Evolutionary conservation across 2,329 filamentous ascomycete genomes (phyloP).

Genomic region (Diplodia mutila): DNA sequence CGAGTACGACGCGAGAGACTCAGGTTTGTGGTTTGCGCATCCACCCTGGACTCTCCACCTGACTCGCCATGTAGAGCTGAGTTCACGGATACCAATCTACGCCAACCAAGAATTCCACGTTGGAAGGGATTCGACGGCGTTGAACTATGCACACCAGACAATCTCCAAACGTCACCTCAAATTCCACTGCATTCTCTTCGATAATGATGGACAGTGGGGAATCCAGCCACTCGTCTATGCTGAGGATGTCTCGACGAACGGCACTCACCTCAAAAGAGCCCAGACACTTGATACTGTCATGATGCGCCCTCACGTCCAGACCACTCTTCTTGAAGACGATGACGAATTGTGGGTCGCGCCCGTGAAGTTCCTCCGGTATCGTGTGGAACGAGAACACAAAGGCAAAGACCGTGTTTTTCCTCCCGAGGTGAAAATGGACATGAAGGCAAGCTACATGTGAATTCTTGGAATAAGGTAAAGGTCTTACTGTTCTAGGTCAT

Average conservation of each 20-base stretch:
- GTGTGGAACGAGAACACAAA: background rate
- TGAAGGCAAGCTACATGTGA: background rate
- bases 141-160: conserved; percentile 27
- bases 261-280: conserved; percentile 42
- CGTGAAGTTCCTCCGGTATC: conserved; percentile 36
- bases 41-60: background rate
- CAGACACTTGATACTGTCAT: conserved; percentile 29
- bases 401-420: background rate
- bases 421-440: background rate
- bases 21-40: background rate
- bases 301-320: conserved; percentile 39
- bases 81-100: conserved; percentile 28
- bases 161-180: conserved; percentile 53
- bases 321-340: conserved; percentile 49
- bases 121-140: conserved; percentile 35
- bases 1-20: conserved; percentile 18
- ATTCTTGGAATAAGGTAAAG: background rate
- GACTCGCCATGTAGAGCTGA: background rate
- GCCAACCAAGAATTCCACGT: conserved; percentile 43
- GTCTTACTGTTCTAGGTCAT: conserved; percentile 11
- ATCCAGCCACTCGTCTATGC: conserved; percentile 53
- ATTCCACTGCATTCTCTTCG: conserved; percentile 53
- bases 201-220: conserved; percentile 31
- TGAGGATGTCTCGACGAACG: conserved; percentile 51
- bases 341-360: conserved; percentile 46